These are phyloP conservation scores for Monascus purpureus DNA, from an alignment of 495 filamentous ascomycete species.

Conservation along the genomic window DNA sequence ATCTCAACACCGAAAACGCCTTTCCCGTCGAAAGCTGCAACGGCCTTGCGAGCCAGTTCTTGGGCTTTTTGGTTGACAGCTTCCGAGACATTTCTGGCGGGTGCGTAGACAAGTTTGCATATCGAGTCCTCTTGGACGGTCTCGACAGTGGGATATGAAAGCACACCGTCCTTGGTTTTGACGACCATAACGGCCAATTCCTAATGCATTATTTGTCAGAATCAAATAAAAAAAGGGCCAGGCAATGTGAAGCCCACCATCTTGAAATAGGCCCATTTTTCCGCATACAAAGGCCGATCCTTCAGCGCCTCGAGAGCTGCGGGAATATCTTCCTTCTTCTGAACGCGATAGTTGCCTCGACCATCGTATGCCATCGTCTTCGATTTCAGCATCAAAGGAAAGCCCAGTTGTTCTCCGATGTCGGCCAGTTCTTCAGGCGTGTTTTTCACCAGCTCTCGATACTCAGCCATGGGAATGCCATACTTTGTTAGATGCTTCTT, in stretches of 20 bases:
- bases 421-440: slow-evolving; percentile 44
- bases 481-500: slow-evolving; percentile 62
- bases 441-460: slow-evolving; percentile 41
- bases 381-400: slow-evolving; percentile 90
- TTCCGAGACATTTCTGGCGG: slow-evolving; percentile 57
- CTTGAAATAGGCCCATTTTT: slow-evolving; percentile 78
- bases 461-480: slow-evolving; percentile 57
- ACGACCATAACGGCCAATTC: slow-evolving; percentile 93
- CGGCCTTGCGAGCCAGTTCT: slow-evolving; percentile 62
- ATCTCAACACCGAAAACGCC: slow-evolving; percentile 96
- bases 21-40: slow-evolving; percentile 68
- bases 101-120: slow-evolving; percentile 85
- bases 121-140: slow-evolving; percentile 91
- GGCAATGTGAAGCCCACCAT: slow-evolving; percentile 26
- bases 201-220: no score
- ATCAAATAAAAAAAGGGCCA: neutral
- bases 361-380: slow-evolving; percentile 92
- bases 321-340: slow-evolving; percentile 50
- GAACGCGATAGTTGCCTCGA: slow-evolving; percentile 71
- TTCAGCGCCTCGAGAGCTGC: slow-evolving; percentile 55
- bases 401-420: slow-evolving; percentile 54
- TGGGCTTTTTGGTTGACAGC: slow-evolving; percentile 50
- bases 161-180: slow-evolving; percentile 63
- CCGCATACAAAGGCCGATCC: slow-evolving; percentile 66
- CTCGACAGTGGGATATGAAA: slow-evolving; percentile 83